Conservation (phyloP, 306 rosid genomes). For the Dryas alaskensis region DNA sequence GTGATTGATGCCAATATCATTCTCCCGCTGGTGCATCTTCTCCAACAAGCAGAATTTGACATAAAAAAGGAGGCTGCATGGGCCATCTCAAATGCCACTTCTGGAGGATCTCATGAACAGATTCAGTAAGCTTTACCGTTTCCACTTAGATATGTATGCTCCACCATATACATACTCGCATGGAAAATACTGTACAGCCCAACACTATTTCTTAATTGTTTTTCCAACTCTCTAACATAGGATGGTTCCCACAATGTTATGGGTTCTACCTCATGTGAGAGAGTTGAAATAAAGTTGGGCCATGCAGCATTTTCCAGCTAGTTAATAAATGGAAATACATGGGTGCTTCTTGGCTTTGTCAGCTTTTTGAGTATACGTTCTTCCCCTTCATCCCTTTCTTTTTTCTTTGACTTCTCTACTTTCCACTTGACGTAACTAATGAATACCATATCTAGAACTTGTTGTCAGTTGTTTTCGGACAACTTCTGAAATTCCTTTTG, state of each 20-base stretch:
- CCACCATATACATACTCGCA: neutral
- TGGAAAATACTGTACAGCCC: neutral
- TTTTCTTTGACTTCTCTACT: neutral
- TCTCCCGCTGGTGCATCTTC: conserved; percentile 56
- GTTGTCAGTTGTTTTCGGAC: neutral
- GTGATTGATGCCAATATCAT: conserved; percentile 57
- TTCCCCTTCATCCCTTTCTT: neutral
- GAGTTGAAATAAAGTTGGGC: neutral
- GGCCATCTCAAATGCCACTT: conserved; percentile 72
- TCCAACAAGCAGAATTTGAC: conserved; percentile 60
- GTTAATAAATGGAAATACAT: neutral
- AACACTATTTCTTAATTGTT: neutral
- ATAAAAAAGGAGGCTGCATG: conserved; percentile 80
- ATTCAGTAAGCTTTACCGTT: conserved; percentile 46
- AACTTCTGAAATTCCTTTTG: neutral
- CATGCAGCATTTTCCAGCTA: neutral
- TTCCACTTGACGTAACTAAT: neutral
- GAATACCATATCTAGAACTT: neutral
- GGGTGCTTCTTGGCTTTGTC: neutral
- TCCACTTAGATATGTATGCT: neutral
- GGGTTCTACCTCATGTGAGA: neutral
- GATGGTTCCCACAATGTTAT: neutral
- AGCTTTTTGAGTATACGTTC: neutral
- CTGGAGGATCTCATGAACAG: conserved; percentile 70
- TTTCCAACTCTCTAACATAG: neutral